Evolutionary conservation across 129 eudicot genomes (phyloP), one percentile per base, ranked within the genome.

Genomic region (Deinandra increscens): DNA sequence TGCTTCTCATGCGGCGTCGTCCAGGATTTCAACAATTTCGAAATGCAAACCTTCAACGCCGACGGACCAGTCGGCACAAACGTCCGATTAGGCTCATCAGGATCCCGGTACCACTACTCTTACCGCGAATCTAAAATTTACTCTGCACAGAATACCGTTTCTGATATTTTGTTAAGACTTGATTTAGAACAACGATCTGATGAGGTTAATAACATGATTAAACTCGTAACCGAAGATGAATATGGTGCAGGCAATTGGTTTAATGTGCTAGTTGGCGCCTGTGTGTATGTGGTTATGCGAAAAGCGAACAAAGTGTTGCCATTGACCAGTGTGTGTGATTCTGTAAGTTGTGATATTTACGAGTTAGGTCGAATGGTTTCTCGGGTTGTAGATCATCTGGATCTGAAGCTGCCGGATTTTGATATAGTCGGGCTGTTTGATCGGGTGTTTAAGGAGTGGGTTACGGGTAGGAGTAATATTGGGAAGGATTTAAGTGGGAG

Each of bases 221-320:
- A 72, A 38, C 72, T 59, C 44, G 80, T 92, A 18, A 88, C 96
- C 0, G 82, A 88, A 15, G 84, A 64, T 0, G 89, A 92, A 64
- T 88, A 82, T 17, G 96, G 98, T 56, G 70, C 69, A 2, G 98
- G 98, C 0, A 69, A 75, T 51, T 92, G 98, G 98, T 91, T 91
- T 60, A 73, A 69, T 2, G 80, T 91, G 2, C 82, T 92, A 5
- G 79, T 88, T 29, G 98, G 95, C 18, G 96, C 96, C 2, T 92
- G 98, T 62, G 66, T 82, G 20, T 91, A 84, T 60, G 87, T 91
- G 13, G 82, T 86, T 11, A 84, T 84, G 87, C 74, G 97, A 49
- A 81, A 74, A 59, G 83, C 78, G 36, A 63, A 76, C 4, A 86
- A 81, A 38, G 42, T 76, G 31, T 71, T 91, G 76, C 84, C 98